Percentiles rank a stretch among this genome's conserved stretches.
Evolutionary conservation across 2,329 filamentous ascomycete species (phyloP).

Genomic region (Pestalotiopsis sp.): DNA sequence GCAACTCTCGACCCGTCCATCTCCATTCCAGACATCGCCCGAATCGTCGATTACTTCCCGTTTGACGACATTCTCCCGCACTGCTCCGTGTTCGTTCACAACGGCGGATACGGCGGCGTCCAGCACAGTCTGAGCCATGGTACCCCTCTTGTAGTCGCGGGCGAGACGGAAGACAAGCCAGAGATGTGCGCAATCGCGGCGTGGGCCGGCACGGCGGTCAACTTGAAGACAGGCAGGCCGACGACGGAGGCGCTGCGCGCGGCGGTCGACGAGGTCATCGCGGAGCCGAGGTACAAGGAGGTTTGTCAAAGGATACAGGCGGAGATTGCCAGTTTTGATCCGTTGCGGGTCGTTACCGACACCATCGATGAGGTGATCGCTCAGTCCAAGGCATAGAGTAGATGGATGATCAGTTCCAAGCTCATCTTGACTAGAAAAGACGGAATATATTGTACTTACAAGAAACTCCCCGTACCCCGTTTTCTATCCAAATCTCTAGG

Average conservation of each 20-base stretch:
- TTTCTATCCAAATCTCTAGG: too few species aligned
- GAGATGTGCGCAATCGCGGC: conserved; percentile 10
- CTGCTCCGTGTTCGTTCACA: conserved; percentile 7
- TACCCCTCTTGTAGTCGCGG: conserved; percentile 11
- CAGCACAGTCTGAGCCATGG: conserved; percentile 2
- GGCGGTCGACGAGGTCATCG: conserved; percentile 10
- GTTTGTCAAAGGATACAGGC: conserved; percentile 1
- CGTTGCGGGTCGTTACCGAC: neutral
- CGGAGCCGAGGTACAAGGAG: conserved; percentile 10
- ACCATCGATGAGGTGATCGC: neutral
- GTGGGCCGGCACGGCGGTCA: conserved; percentile 12
- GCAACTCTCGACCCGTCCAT: conserved; percentile 7
- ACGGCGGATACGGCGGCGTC: conserved; percentile 11
- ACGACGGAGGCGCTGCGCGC: conserved; percentile 2
- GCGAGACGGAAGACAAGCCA: conserved; percentile 11
- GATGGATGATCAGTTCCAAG: neutral
- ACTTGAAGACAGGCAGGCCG: conserved; percentile 11
- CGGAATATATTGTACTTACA: too few species aligned
- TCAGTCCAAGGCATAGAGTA: neutral
- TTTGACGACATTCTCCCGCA: conserved; percentile 1
- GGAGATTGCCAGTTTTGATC: neutral
- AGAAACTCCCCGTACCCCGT: too few species aligned
- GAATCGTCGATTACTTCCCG: conserved; percentile 9
- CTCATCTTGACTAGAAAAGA: too few species aligned
- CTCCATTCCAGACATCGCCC: neutral